Base-by-base conservation (phyloP, 164 flowering plant species). In the Vitis rupestris region DNA sequence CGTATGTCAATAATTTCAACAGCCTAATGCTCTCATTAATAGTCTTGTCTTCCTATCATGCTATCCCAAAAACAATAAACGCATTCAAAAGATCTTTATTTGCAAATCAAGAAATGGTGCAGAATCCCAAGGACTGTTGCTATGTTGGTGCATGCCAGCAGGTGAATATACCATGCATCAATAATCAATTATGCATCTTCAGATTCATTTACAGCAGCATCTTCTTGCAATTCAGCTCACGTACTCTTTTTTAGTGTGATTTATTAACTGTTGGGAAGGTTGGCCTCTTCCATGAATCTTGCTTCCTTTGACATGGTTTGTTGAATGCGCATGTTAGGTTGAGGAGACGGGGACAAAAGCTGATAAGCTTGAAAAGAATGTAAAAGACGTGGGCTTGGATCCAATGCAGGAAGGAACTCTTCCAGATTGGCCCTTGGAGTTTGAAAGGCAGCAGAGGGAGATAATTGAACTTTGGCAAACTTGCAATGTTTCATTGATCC, bases 391-490 rank as follows among this genome's bases (percentile, higher is more conserved):
- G 29, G 90, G 89, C 7, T 66, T 88, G 71, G 90, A 86, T 72
- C 82, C 92, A 14, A 79, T 88, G 88, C 78, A 64, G 56, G 87
- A 84, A 56, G 64, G 51, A 63, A 66, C 59, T 63, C 44, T 75
- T 69, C 11, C 71, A 30, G 71, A 81, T 67, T 88, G 90, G 90
- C 76, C 80, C 10, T 16, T 68, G 66, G 79, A 82, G 65, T 87
- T 89, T 79, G 88, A 78, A 72, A 83, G 80, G 76, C 79, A 74
- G 79, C 86, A 75, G 78, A 81, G 63, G 76, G 65, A 56, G 3
- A 85, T 89, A 63, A 17, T 85, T 64, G 84, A 81, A 70, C 86
- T 85, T 13, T 89, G 93, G 93, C 79, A 87, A 63, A 61, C 70
- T 50, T 89, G 93, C 79, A 73, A 82, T 70, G 83, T 87, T 14